phyloP scores from a whole-genome alignment of 2,329 filamentous ascomycete species.

The Trichoderma koningii region DNA sequence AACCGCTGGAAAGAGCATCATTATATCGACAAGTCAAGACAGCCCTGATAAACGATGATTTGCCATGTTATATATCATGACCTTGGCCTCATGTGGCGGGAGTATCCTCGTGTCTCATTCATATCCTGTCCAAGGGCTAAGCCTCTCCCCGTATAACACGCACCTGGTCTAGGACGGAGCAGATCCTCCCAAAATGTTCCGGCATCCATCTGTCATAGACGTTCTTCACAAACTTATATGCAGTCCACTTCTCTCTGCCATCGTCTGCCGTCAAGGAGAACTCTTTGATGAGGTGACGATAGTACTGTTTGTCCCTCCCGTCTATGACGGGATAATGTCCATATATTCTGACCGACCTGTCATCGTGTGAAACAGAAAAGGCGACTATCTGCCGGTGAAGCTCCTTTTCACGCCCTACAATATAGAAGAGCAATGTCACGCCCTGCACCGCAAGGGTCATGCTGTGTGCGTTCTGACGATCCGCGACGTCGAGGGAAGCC shows the following conservation, averaged over 20 bases:
- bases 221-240: constrained; percentile 16
- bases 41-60: not conserved
- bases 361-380: constrained; percentile 45
- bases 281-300: constrained; percentile 41
- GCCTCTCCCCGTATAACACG: no score
- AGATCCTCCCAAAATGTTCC: not conserved
- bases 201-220: constrained; percentile 13
- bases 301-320: constrained; percentile 39
- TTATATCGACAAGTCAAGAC: constrained; percentile 2
- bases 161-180: not conserved
- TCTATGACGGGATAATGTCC: constrained; percentile 46
- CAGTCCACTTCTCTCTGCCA: constrained; percentile 10
- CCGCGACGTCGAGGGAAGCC: constrained; percentile 41
- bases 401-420: constrained; percentile 41
- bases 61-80: no score
- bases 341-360: constrained; percentile 42
- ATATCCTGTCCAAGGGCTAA: no score
- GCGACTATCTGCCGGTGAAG: constrained; percentile 45
- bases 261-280: constrained; percentile 38
- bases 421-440: constrained; percentile 44
- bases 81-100: no score
- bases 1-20: constrained; percentile 12
- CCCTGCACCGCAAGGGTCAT: constrained; percentile 45
- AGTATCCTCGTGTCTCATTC: no score
- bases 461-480: constrained; percentile 46